Evolutionary conservation across 345 rosid genomes (phyloP).

Genomic region (Syzygium grande): DNA sequence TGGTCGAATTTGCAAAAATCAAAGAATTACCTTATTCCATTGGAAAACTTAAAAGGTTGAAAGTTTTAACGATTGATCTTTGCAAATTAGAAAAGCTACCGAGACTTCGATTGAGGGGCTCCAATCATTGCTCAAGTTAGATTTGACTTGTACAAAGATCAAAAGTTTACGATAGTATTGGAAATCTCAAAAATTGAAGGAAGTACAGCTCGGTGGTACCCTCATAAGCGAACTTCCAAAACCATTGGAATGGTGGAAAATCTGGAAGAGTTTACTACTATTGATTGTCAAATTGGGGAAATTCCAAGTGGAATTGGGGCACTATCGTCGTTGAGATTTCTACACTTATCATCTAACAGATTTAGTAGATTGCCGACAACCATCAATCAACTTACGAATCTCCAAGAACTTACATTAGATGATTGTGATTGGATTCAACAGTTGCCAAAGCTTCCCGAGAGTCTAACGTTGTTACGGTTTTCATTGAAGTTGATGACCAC

Average conservation of each 20-base stretch:
- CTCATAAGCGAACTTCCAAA: neutral
- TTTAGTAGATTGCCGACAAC: neutral
- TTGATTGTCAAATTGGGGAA: neutral
- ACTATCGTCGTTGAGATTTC: neutral
- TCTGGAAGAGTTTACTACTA: rapidly evolving
- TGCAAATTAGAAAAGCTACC: rapidly evolving
- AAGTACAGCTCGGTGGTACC: neutral
- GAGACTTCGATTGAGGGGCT: neutral
- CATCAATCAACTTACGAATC: neutral
- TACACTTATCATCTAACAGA: rapidly evolving
- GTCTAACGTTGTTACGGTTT: rapidly evolving
- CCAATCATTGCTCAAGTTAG: neutral
- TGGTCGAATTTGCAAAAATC: rapidly evolving
- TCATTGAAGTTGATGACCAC: rapidly evolving
- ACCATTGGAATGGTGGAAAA: neutral
- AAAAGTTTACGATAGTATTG: neutral
- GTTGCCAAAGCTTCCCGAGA: neutral
- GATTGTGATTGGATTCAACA: neutral
- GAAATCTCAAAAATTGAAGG: neutral
- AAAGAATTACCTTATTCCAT: neutral
- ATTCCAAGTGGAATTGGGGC: neutral
- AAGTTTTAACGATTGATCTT: neutral
- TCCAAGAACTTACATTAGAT: neutral
- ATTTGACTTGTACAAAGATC: rapidly evolving
- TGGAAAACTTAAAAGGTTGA: neutral